These are phyloP conservation scores for Botryosphaeria dothidea DNA, from an alignment of 2,329 filamentous ascomycete genomes.

Conservation along the genomic window DNA sequence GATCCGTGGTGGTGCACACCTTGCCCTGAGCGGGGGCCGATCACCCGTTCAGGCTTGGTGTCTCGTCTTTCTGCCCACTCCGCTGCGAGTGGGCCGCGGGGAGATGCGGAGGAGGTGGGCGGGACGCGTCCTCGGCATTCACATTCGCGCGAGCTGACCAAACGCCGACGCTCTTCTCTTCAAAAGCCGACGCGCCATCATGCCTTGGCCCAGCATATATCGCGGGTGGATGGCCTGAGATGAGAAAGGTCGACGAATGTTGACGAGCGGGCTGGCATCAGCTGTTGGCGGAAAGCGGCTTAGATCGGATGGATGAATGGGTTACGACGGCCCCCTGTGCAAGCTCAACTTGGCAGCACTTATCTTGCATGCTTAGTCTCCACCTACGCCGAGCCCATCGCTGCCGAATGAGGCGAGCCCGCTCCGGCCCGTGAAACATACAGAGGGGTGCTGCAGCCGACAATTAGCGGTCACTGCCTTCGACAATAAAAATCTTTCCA, in stretches of 20 bases:
- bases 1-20: background rate
- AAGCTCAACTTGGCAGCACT: constrained; percentile 10
- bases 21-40: background rate
- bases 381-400: background rate
- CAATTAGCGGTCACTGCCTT: too few species aligned
- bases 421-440: background rate
- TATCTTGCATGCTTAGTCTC: background rate
- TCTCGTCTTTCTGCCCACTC: background rate
- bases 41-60: constrained; percentile 3
- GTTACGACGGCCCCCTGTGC: background rate
- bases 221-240: background rate
- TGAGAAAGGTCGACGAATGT: background rate
- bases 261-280: background rate
- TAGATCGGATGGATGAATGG: background rate
- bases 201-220: background rate
- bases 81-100: background rate
- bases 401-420: background rate
- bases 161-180: background rate
- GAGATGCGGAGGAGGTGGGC: background rate
- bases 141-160: background rate
- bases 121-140: background rate
- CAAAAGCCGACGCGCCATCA: background rate
- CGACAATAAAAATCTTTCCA: too few species aligned
- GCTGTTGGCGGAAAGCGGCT: background rate
- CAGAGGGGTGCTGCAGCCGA: too few species aligned